Base-by-base conservation (phyloP, 2,329 filamentous ascomycete genomes). In the Waltergamsia citrina region DNA sequence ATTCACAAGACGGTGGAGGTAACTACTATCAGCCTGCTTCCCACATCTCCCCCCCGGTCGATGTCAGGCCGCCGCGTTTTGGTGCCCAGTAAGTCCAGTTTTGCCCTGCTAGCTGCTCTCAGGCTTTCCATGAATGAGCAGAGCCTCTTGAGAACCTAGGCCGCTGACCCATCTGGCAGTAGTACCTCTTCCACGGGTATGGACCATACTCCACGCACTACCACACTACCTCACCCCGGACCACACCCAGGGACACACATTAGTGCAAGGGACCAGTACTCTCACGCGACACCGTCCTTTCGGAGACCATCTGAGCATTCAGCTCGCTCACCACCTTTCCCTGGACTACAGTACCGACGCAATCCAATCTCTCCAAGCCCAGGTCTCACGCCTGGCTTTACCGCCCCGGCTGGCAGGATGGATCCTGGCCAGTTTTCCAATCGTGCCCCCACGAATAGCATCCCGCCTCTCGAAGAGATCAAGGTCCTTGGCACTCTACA, bases 401-500 rank as follows among this genome's bases (percentile, higher is more conserved):
- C 61, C 25, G 54, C 58, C 38, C 50, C 60, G n/a, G 41, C 44
- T 16, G 56, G 63, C 46, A 71, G 63, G 43, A 74, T 75, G 69
- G 69, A 72, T 37, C 48, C 46, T 39, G n/a, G n/a, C n/a, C 60
- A 55, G 44, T 67, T 53, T 54, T 53, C 54, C 24, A 45, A 44
- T 31, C 42, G 51, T 35, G 35, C 29, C n/a, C n/a, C 42, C 14
- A 36, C 41, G 28, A 50, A 56, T 34, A 65, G 56, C 41, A 66
- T 74, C 21, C 74, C 74, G 30, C 74, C 74, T 7, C 60, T 78
- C 16, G 50, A 59, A 41, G 43, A 60, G 6, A 59, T 73, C 34
- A 62, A 63, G 19, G 65, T 64, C 24, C 62, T 78, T 34, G 74
- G 74, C 26, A 69, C 69, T n/a, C 68, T 86, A 36, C 67, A 69